Evolutionary conservation across 352 stramenopile genomes (phyloP).

Genomic region (Globisporangium canariense): DNA sequence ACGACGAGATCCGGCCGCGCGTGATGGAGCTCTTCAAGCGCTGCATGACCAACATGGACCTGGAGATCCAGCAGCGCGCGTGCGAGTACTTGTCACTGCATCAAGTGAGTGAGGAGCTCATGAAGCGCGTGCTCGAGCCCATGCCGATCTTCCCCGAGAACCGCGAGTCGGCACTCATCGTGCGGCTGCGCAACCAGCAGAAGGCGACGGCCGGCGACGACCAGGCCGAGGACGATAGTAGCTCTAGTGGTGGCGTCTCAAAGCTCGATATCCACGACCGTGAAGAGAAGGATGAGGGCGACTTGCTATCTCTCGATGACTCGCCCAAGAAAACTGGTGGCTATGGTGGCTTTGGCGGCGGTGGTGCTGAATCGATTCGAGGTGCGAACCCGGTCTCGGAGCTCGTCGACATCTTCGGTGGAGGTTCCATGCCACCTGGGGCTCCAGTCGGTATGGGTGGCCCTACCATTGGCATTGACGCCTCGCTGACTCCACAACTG

Average conservation of each 20-base stretch:
- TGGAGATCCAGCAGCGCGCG: conserved; percentile 97
- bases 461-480: conserved; percentile 32
- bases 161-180: conserved; percentile 64
- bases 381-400: conserved; percentile 50
- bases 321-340: conserved; percentile 26
- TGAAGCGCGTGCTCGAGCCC: conserved; percentile 94
- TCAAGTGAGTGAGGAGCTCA: conserved; percentile 78
- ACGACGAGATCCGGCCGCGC: conserved; percentile 80
- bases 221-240: background rate
- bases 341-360: conserved; percentile 8
- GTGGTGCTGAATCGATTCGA: conserved; percentile 35
- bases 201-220: conserved; percentile 34
- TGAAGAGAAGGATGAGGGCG: conserved; percentile 21
- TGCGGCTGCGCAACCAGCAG: conserved; percentile 70
- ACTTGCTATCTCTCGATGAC: conserved; percentile 54
- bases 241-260: background rate
- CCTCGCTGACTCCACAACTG: conserved; percentile 42
- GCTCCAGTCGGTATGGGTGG: conserved; percentile 8
- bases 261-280: conserved; percentile 7
- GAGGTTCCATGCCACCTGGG: conserved; percentile 9
- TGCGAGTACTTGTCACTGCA: conserved; percentile 95
- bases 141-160: conserved; percentile 97
- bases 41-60: conserved; percentile 92
- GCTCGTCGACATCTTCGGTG: conserved; percentile 50
- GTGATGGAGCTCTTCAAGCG: conserved; percentile 92